Evolutionary conservation across 768 basidiomycete genomes (phyloP), one percentile per base, ranked within the genome.

Genomic region (Kwoniella dendrophila): DNA sequence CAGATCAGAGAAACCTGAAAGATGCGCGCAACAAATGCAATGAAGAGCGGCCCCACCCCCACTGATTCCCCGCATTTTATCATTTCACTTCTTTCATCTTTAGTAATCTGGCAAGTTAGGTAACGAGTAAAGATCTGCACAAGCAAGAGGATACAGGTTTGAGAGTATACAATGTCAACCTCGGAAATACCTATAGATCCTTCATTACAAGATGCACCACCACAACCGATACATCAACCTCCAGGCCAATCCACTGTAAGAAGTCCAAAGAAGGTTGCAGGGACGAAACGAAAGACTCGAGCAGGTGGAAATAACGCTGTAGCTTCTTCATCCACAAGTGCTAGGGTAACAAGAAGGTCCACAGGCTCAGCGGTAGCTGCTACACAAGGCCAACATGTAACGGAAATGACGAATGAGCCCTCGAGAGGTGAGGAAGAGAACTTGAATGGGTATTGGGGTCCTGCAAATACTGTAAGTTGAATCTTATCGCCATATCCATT

Each of bases 361-460:
- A 22, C 36, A 30, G 49, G 24, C 32, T 40, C 43, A 0, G 29
- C 38, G 10, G 62, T 20, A 30, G 30, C 44, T 33, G 33, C 24
- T 7, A 43, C 43, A 30, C 18, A 1, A 52, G 40, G 38, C 26
- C 12, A 30, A 14, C n/a, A 30, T 20, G 43, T 40, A 22, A 24
- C 30, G 33, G 60, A 38, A 38, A 18, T 38, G 8, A 38, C 10
- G 58, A 44, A 58, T 12, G 69, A 73, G 43, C 72, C 72, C 4
- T n/a, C 62, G 4, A 49, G 72, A 45, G 72, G 72, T 11, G 72
- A 73, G 40, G 72, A 73, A 55, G 69, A 68, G 66, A 71, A 73
- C 48, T 48, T 73, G 59, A 71, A 66, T 26, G 63, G 59, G 16
- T 68, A 63, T 50, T 59, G 62, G 26, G 61, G 40, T n/a, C 30